Evolutionary conservation across 805 yeast species (phyloP).

Genomic region (Candida odintsovae): DNA sequence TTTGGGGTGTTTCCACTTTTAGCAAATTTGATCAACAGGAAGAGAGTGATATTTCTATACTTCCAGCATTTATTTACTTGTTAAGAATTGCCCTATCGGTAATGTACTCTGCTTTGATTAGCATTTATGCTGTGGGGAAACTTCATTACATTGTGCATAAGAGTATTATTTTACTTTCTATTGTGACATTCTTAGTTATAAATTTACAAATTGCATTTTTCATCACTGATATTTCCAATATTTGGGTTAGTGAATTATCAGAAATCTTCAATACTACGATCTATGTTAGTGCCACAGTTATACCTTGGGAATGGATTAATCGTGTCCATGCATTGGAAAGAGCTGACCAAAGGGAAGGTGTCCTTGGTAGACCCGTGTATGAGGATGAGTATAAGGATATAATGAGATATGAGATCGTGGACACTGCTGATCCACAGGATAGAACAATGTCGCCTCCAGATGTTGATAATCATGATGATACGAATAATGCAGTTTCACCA

Average conservation of each 20-base stretch:
- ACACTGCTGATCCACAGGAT: conserved; percentile 12
- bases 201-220: conserved; percentile 64
- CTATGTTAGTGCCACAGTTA: conserved; percentile 64
- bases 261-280: conserved; percentile 69
- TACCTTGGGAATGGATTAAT: conserved; percentile 86
- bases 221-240: conserved; percentile 68
- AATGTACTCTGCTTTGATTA: conserved; percentile 59
- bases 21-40: conserved; percentile 20
- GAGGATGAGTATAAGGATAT: conserved; percentile 49
- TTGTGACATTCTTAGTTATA: conserved; percentile 48
- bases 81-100: conserved; percentile 67
- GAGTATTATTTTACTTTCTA: conserved; percentile 47
- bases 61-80: conserved; percentile 71
- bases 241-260: conserved; percentile 69
- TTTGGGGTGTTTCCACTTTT: conserved; percentile 67
- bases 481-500: conserved; percentile 6
- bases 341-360: conserved; percentile 59
- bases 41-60: conserved; percentile 41
- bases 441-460: not conserved
- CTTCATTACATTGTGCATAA: conserved; percentile 44
- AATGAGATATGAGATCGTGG: conserved; percentile 17
- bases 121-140: conserved; percentile 49
- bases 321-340: conserved; percentile 53
- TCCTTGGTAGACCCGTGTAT: conserved; percentile 67
- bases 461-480: conserved; percentile 14